Base-by-base conservation (phyloP, 2,329 filamentous ascomycete genomes). In the Chrysoporthe deuterocubensis region DNA sequence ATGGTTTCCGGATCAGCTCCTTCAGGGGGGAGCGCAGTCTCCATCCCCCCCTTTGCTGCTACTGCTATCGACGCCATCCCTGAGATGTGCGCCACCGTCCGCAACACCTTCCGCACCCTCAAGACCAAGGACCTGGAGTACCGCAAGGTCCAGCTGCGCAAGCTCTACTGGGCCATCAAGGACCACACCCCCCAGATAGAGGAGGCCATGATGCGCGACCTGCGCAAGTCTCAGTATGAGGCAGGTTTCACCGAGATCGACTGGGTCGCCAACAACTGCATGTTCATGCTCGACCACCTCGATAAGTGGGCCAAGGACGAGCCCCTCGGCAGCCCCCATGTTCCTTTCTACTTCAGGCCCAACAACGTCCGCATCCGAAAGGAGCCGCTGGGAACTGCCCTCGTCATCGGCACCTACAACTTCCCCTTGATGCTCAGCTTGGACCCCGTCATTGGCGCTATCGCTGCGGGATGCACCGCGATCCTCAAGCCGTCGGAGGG, bases 331-430 rank as follows among this genome's bases (percentile, higher is more conserved):
- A 21, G 69, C 7, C 72, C 80, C 56, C 90, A 93, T 76, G 90
- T 96, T 21, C 83, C 90, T 14, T 76, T 93, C 58, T 84, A 85
- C 54, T 93, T 90, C 80, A 85, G 85, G 72, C 76, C 91, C 54
- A 85, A 97, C 81, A 89, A 84, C 66, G 91, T 94, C 48, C 90
- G 86, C 75, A 90, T 96, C 77, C 85, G 90, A 72, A 96, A 97
- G 81, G 95, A 98, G 75, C 96, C 96, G 1, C 79, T 97, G 67
- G 96, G 96, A 46, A 83, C 89, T 52, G 89, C 93, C 13, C 83
- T 98, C 73, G 88, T 97, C 75, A 96, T 98, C 75, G 93, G 94
- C 67, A 89, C 96, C 56, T 98, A 93, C 87, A 99, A 99, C 83
- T 97, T 94, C 78, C 96, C 96, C 63, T 83, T 97, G 77, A 90